Base-by-base conservation (phyloP, 208 protist species). In the Naegleria gruberi region DNA sequence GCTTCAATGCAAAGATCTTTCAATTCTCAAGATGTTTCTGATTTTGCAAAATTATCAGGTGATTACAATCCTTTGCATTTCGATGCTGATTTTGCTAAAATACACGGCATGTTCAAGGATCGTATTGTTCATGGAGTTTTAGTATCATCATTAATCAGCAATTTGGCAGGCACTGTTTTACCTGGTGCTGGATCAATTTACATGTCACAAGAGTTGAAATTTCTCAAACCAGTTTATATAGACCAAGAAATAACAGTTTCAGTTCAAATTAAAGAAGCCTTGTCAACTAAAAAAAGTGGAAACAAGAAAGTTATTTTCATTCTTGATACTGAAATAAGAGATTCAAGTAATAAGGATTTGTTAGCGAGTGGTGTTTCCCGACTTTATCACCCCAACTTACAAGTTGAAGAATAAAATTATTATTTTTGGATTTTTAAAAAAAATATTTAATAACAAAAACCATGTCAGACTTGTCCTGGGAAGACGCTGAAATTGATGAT, bases 131-230 rank as follows among this genome's bases (percentile, higher is more conserved):
- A 97, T 87, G 96, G 96, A 12, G 95, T 96, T 92, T 91, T 96
- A n/a, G 95, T 94, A 37, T 94, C 93, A 46, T 95, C 95, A 40
- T 93, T 97, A 34, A 96, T 97, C 90, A 97, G 95, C 47, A 94
- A 94, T 34, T 47, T 97, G 4, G 94, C 97, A 92, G 96, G 95
- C 15, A 94, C 93, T 1, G 92, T 96, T 81, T 77, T 97, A 26
- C 96, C 95, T 15, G 96, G 96, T 0, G 94, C 94, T 19, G 93
- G 95, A 47, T 96, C 95, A 8, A 92, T 97, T 41, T 97, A 97
- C 86, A 82, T 97, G 30, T 96, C 93, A n/a, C 96, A 97, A 90
- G 94, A 91, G 44, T 91, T 97, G 37, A 90, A 90, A 34, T 97
- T 97, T 87, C 81, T 92, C 0, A 93, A 92, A 12, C 96, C 96